A percentile compares a stretch with the other conserved stretches of the same genome.
These are phyloP conservation scores for Candida pseudocylindracea DNA, from an alignment of 1,139 yeast genomes.

Conservation along the genomic window DNA sequence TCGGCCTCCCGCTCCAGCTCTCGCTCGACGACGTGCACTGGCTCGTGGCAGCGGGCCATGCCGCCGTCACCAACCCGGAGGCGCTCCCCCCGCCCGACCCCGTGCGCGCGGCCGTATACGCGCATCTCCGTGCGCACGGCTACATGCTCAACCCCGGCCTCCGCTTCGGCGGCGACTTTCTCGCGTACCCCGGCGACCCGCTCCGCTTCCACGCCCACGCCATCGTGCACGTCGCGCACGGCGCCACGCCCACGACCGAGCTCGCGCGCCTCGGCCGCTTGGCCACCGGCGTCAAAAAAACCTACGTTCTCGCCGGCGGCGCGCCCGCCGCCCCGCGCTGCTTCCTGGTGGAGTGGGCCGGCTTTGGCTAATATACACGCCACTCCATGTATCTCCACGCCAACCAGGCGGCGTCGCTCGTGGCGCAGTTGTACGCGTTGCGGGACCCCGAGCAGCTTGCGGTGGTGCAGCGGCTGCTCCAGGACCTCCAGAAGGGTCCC, in stretches of 20 bases:
- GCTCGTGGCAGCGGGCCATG: slow-evolving; percentile 24
- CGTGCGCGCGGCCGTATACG: slow-evolving; percentile 3
- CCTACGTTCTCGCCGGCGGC: slow-evolving; percentile 45
- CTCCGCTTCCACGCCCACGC: slow-evolving; percentile 74
- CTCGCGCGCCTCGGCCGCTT: slow-evolving; percentile 69
- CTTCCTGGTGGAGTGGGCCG: slow-evolving; percentile 46
- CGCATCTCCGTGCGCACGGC: slow-evolving; percentile 19
- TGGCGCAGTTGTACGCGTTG: no score
- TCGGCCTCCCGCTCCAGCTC: slow-evolving; percentile 63
- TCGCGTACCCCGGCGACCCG: slow-evolving; percentile 93
- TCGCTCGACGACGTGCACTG: slow-evolving; percentile 55
- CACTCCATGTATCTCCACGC: no score
- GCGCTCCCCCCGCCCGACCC: slow-evolving; percentile 2
- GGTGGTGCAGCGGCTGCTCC: slow-evolving; percentile 26
- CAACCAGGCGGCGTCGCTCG: no score
- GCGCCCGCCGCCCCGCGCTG: slow-evolving; percentile 16
- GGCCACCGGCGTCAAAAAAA: slow-evolving; percentile 82
- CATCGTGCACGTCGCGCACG: slow-evolving; percentile 30
- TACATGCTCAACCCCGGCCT: slow-evolving; percentile 64
- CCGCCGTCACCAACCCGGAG: slow-evolving; percentile 11
- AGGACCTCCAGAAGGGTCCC: slow-evolving; percentile 27
- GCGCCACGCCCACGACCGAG: slow-evolving; percentile 24
- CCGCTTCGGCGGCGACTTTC: slow-evolving; percentile 73
- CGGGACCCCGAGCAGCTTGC: slow-evolving; percentile 14
- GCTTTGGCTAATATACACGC: slow-evolving; percentile 32